Percentiles rank a stretch among this genome's conserved stretches.
phyloP scores from a whole-genome alignment of 306 rosid species.

The Quercus rubra region DNA sequence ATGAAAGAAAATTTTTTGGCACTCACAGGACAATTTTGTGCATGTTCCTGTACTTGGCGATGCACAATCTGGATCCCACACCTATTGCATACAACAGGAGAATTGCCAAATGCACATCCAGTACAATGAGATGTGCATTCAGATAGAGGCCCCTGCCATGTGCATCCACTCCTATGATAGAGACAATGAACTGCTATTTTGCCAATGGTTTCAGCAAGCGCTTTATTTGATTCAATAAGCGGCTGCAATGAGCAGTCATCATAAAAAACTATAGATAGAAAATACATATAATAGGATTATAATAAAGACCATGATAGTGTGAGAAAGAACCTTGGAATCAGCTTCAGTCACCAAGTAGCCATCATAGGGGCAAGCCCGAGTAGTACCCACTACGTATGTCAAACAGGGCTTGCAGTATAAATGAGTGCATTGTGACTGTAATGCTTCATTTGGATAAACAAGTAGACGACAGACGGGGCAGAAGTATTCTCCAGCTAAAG shows the following conservation, averaged over 20 bases:
- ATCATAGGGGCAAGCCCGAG: constrained; percentile 92
- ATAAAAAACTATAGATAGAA: constrained; percentile 10
- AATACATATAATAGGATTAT: background rate
- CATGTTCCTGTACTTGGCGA: constrained; percentile 95
- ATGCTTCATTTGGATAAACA: constrained; percentile 87
- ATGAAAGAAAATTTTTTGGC: background rate
- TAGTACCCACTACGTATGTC: constrained; percentile 72
- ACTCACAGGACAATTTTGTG: constrained; percentile 83
- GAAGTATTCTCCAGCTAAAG: constrained; percentile 97
- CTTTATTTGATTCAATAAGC: constrained; percentile 66
- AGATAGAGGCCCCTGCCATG: constrained; percentile 89
- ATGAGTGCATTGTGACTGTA: constrained; percentile 95
- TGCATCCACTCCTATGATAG: constrained; percentile 90
- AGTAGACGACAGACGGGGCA: constrained; percentile 96
- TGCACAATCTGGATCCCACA: constrained; percentile 91
- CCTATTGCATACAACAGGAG: constrained; percentile 91
- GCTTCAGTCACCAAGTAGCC: constrained; percentile 95
- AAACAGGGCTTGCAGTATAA: constrained; percentile 94
- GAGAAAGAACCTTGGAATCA: constrained; percentile 74
- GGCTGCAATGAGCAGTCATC: constrained; percentile 56
- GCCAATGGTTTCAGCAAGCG: constrained; percentile 89
- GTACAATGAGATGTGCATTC: constrained; percentile 83
- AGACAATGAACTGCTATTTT: constrained; percentile 89
- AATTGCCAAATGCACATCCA: constrained; percentile 88
- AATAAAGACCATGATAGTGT: background rate